Base-by-base conservation (phyloP, 331 rosid species). In the Telfairia occidentalis region DNA sequence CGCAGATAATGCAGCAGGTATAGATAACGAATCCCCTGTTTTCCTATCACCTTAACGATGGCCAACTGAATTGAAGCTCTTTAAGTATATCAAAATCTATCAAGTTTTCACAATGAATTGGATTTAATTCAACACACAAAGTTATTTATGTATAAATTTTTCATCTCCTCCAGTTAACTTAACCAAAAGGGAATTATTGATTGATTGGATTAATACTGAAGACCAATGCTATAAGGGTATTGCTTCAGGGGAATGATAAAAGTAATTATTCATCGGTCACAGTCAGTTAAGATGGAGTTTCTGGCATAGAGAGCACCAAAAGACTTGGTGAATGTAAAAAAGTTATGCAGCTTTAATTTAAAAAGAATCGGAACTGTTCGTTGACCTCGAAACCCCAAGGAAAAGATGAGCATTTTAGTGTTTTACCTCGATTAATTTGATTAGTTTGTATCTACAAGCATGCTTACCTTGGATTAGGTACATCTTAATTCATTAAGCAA, bases 1-100 rank as follows among this genome's bases (percentile, higher is more conserved):
- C 99, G 43, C 99, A 89, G 89, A 90, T 95, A 79, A 90, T 95
- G 93, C 96, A 95, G 85, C 97, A 94, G 97, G 98, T 94, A 88
- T 65, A 4, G 26, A 30, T 7, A 70, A 43, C 24, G 8, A 42
- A 26, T 26, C 57, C 73, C 24, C 3, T 24, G 13, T 42, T 67
- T 18, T 26, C 37, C 52, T 12, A 23, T 37, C 6, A 40, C 28
- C 13, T 8, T 37, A 42, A 43, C 24, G 54, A 42, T n/a, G n/a
- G 6, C 11, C 53, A 67, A 42, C 12, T 7, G 34, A 10, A 38
- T 40, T 2, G 52, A 23, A 65, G 49, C 72, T 13, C 29, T 65
- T 19, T 65, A 38, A 66, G 16, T 66, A 1, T 19, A 37, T 38
- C 19, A 66, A 40, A 37, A 65, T 28, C 50, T 11, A 5, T 65